Evolutionary conservation across 352 stramenopile species (phyloP), one percentile per base, ranked within the genome.

Genomic region (Phytophthora idaei): DNA sequence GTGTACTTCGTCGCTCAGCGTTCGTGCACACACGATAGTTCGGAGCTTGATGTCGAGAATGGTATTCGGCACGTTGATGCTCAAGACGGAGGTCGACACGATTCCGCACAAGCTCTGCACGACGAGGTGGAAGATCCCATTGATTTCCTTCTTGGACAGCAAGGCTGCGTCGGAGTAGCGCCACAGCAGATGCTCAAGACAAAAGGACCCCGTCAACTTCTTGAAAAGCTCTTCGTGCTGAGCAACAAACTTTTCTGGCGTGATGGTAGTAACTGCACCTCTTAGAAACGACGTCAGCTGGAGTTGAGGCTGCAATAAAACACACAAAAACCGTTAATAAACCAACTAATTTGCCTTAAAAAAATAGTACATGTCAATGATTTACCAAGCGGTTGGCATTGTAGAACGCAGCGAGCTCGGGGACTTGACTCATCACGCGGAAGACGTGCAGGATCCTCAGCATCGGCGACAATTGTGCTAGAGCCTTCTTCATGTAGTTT

Each of bases 191-290:
- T 91, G 83, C 53, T 94, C 86, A 29, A 94, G 69, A 52, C 83
- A 91, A 52, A 94, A 92, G 2, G 83, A 64, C 1, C 86, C 86
- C 2, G 81, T 86, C 41, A 94, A 63, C 55, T 90, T 92, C 53
- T 88, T 88, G 58, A 92, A 90, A 0, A 94, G 69, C n/a, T 90
- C 83, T n/a, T 92, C 77, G 31, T 94, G 83, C 69, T 92, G 83
- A 0, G 65, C 57, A 9, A 91, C 81, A 53, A 93, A 93, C 41
- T 87, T 87, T 7, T 93, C 81, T 0, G 85, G 81, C 21, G 81
- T 91, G 41, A 93, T 90, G 46, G 77, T 85, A 4, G 81, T 84
- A 1, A 92, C 81, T 51, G 90, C 78, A 0, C 85, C 85, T 8
- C 67, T 81, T 7, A 94, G 48, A 71, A 94, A 92, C 9, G 86